Base-by-base conservation (phyloP, 208 protist species). In the Crithidia fasciculata region DNA sequence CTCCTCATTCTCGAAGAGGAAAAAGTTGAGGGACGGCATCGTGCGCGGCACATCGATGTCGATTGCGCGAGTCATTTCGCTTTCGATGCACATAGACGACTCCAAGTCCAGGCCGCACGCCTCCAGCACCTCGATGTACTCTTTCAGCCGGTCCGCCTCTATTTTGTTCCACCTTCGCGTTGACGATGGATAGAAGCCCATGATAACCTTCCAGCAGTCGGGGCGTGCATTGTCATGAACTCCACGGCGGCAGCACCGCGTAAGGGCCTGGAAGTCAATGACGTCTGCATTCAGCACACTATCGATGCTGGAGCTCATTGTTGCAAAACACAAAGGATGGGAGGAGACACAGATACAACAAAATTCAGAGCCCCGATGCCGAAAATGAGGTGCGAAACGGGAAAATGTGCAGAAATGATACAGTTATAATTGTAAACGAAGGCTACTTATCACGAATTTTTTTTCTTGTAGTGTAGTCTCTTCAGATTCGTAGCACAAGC, bases 31-130 rank as follows among this genome's bases (percentile, higher is more conserved):
- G 1, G 89, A 81, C 0, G 90, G 78, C 87, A 95, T 93, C 5
- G 93, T 97, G 13, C 93, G 82, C 12, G 90, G 87, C 28, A 95
- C 85, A 60, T 97, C 93, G 40, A 89, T 45, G 50, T 95, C 90
- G n/a, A 97, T 86, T 8, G 65, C 44, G 41, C 64, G 80, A 15
- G 72, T 65, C 28, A 67, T 68, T 18, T 53, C 64, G 64, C 37
- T 59, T 36, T 55, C 49, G 15, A 52, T 4, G 36, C 50, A 57
- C 41, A 55, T 43, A 0, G 54, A 50, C 6, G 61, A 64, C 3
- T 58, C 67, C n/a, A 63, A 41, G 5, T 56, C 44, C 9, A 79
- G 58, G 2, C 67, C 74, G 37, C 73, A 74, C 2, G 77, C 73
- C 37, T 50, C 44, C 37, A 80, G 52, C 12, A 80, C 50, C 2